Percentiles rank a stretch among this genome's conserved stretches.
phyloP scores from a whole-genome alignment of 257 asterid species.

The Solanum tacnaense region DNA sequence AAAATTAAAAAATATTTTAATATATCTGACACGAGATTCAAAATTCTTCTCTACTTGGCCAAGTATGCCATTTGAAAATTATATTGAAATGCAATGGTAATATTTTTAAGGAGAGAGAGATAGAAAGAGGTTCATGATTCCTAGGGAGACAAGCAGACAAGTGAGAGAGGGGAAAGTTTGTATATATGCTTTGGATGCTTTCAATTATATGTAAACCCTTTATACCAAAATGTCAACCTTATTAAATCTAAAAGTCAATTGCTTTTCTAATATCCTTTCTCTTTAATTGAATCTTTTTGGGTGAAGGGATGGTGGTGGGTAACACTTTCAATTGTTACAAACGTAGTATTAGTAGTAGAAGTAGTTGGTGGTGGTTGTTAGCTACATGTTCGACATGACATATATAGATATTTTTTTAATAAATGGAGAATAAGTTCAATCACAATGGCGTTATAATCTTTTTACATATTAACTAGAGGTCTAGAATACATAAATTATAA shows the following conservation, averaged over 20 bases:
- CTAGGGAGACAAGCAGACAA: constrained; percentile 35
- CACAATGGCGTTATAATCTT: not conserved
- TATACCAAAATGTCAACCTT: constrained; percentile 47
- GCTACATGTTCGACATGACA: constrained; percentile 8
- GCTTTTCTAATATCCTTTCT: constrained; percentile 10
- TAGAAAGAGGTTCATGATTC: constrained; percentile 18
- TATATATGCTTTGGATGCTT: constrained; percentile 46
- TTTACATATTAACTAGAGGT: not conserved
- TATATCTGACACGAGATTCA: too few species aligned
- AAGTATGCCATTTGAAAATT: not conserved
- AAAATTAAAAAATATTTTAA: too few species aligned
- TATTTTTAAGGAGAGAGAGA: not conserved
- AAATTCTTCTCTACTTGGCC: too few species aligned
- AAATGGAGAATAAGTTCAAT: not conserved
- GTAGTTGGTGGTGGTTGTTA: constrained; percentile 8
- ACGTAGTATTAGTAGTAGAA: constrained; percentile 7
- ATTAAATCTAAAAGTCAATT: constrained; percentile 37
- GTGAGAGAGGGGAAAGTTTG: not conserved
- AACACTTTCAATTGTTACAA: constrained; percentile 9
- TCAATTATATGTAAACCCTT: constrained; percentile 18
- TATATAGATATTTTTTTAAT: not conserved
- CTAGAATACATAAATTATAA: not conserved
- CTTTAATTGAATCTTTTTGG: constrained; percentile 35
- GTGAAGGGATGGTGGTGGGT: constrained; percentile 44
- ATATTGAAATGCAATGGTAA: not conserved